Percentiles rank a stretch among this genome's conserved stretches.
These are phyloP conservation scores for Sanghuangporus sanghuang DNA, from an alignment of 1,284 basidiomycete species.

Conservation along the genomic window DNA sequence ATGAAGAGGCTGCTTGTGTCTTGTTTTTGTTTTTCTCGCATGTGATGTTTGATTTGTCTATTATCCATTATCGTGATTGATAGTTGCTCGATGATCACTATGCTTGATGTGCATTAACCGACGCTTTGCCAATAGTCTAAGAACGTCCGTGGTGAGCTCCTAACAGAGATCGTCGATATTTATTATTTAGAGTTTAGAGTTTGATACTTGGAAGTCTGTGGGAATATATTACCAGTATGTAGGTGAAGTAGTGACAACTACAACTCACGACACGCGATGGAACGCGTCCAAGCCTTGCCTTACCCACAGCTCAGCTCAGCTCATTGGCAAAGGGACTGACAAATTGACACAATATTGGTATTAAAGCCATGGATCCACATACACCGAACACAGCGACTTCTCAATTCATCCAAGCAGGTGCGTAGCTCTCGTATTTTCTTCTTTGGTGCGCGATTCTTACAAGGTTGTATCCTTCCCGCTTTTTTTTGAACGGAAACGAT, in stretches of 20 bases:
- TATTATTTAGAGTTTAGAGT: no score
- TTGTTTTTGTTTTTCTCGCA: not conserved
- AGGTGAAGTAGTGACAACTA: no score
- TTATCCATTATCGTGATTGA: no score
- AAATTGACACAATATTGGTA: not conserved
- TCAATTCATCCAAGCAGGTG: conserved; percentile 73
- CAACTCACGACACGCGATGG: no score
- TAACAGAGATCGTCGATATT: no score
- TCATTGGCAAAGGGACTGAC: not conserved
- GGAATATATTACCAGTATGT: no score
- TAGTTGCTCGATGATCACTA: not conserved
- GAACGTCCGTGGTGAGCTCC: no score
- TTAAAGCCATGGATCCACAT: conserved; percentile 1
- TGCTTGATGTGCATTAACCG: not conserved
- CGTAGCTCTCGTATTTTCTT: conserved; percentile 4
- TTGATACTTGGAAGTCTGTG: no score
- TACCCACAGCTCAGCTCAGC: no score
- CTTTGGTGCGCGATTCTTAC: not conserved
- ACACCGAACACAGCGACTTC: conserved; percentile 58
- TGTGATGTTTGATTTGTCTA: not conserved
- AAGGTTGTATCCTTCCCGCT: not conserved
- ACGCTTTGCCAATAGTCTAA: no score
- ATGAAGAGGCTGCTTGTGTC: not conserved
- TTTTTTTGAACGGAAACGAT: conserved; percentile 1
- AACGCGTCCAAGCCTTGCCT: no score